Evolutionary conservation across 2,329 filamentous ascomycete genomes (phyloP), one percentile per base, ranked within the genome.

Genomic region (Neonectria neomacrospora): DNA sequence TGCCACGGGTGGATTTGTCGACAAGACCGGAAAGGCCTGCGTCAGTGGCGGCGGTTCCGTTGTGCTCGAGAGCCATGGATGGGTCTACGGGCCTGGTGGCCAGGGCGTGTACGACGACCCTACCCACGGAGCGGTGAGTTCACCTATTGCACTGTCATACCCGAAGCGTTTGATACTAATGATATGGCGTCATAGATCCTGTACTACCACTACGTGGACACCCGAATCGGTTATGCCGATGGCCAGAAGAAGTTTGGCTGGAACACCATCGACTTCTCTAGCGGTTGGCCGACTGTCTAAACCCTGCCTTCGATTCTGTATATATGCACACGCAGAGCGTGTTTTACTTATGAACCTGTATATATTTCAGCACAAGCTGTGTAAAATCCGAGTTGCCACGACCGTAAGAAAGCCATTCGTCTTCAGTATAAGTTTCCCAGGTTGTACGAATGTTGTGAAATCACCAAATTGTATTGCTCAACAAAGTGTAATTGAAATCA

Each of bases 81-180:
- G 77, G 26, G 82, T 90, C 0, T 91, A 91, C 68, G 89, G 85
- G 30, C 89, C 89, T 16, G 89, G 89, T 64, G 88, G 88, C 39
- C 88, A 91, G 73, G 78, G 78, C 6, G 76, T 80, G 11, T 76
- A 76, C 39, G 61, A 73, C 26, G 77, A 79, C 48, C 76, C 64
- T 39, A 56, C 42, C 0, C 39, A 61, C 39, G 64, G 64, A 42
- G 28, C 57, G 6, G 64, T 64, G 45, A 57, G 64, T 61, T 12
- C 28, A 20, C 11, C 41, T 37, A 4, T 5, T 39, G 12, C 14
- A 9, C 1, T 6, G 11, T 10, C 18, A 6, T 12, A 30, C 16
- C 23, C 11, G 23, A 30, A 14, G 16, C 4, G 22, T 18, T 54
- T 37, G n/a, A 30, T 28, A 71, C 37, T 23, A 71, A 48, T 30